Evolutionary conservation across 225 moss, liverwort and hornwort genomes (phyloP), one percentile per base, ranked within the genome.

Genomic region (Bryum argenteum): DNA sequence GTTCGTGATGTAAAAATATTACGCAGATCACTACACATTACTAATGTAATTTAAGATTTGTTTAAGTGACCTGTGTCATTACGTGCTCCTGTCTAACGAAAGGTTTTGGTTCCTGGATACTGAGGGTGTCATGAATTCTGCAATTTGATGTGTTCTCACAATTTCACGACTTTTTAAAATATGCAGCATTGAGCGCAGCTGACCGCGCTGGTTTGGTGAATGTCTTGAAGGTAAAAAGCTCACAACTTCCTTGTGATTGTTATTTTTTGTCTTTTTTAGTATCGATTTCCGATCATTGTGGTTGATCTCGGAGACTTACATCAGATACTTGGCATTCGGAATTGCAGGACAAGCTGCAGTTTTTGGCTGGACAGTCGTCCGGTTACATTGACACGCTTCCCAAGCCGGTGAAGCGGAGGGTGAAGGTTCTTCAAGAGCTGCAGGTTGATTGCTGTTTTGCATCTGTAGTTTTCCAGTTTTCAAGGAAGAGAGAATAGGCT

Each of bases 341-440:
- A 81, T 28, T 28, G 10, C 86, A 96, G 91, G 93, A 96, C 61
- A 96, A 96, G 87, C 54, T 93, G 56, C 88, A 93, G 66, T 87
- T 57, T 65, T 80, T 93, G 48, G 90, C 87, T 28, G 91, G 91
- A 61, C 91, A 96, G 55, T 84, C 96, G 44, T 93, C 90, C 4
- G 90, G 93, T 52, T 96, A 90, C 26, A 53, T 96, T 9, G 93
- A 90, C 28, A 83, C 90, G 9, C 96, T 96, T 61, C 83, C 96
- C 6, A 78, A 87, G 40, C 43, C 81, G 73, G 93, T 93, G 63
- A 90, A 89, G 85, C 78, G 83, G 18, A 87, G 96, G 77, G 93
- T 96, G 54, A 82, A 88, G 63, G 83, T 73, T 64, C 80, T 96
- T 54, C 91, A 93, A 66, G 80, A 80, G 11, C 73, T 96, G 15